phyloP scores from a whole-genome alignment of 2,329 filamentous ascomycete species.

The Juglanconis juglandina region DNA sequence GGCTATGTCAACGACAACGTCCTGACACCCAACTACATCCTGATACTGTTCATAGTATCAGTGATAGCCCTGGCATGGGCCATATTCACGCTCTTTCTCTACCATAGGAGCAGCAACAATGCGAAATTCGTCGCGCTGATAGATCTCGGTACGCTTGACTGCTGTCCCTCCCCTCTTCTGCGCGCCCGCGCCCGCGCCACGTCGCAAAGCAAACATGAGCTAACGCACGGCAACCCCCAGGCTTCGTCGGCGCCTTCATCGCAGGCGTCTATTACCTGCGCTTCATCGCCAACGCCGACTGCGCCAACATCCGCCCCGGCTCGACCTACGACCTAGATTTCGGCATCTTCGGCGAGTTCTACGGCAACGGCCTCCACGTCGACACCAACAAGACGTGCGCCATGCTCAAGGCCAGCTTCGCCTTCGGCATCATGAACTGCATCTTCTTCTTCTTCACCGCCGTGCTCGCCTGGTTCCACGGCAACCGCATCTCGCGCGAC shows the following conservation, averaged over 20 bases:
- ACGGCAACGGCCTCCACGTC: constrained; percentile 48
- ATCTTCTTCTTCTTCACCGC: constrained; percentile 78
- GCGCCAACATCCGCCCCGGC: constrained; percentile 53
- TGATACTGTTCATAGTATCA: constrained; percentile 65
- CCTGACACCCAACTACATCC: constrained; percentile 59
- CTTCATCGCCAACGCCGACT: constrained; percentile 61
- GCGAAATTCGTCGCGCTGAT: constrained; percentile 58
- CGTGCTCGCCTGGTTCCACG: constrained; percentile 63
- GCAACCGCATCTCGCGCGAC: constrained; percentile 36
- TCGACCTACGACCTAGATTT: constrained; percentile 55
- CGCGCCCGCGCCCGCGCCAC: neutral
- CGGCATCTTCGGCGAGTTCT: constrained; percentile 58
- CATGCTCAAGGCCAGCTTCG: constrained; percentile 89
- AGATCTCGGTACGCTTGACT: constrained; percentile 42
- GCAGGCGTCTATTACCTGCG: constrained; percentile 59
- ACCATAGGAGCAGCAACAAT: constrained; percentile 60
- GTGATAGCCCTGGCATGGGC: constrained; percentile 62
- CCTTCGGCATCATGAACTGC: constrained; percentile 83
- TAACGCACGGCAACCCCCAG: neutral
- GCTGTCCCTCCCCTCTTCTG: neutral
- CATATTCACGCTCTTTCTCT: constrained; percentile 63
- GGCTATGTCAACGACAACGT: constrained; percentile 54
- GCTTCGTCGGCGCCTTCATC: constrained; percentile 62
- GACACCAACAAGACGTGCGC: constrained; percentile 73
- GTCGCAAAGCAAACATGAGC: neutral